Base-by-base conservation (phyloP, 2,329 filamentous ascomycete genomes). In the Ceratocystis huliohia region DNA sequence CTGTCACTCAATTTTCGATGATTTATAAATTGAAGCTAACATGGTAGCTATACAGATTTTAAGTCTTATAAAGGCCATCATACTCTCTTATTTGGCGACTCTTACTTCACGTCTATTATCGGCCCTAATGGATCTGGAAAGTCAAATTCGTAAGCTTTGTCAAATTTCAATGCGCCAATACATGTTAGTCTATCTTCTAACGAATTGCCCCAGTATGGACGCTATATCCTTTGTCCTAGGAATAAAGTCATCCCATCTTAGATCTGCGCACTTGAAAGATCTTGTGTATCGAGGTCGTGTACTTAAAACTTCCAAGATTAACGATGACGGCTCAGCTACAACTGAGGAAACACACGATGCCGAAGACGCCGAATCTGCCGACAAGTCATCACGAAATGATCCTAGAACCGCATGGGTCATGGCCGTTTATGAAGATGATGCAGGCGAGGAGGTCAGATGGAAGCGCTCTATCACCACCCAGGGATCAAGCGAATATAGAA, bases 11-110 rank as follows among this genome's bases (percentile, higher is more conserved):
- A 5, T 20, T 22, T 2, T 53, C 30, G 20, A 37, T 25, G 37
- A 4, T 15, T 41, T n/a, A 22, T 25, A 22, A 63, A 15, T 57
- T 56, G 25, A 10, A 45, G 41, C 65, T 62, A 65, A 67, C 50
- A 65, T 45, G 13, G 30, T 62, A 66, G 5, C 45, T 59, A 25
- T 62, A 33, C 73, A 94, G 89, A 99, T 80, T 99, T 99, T 85
- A 99, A 99, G 80, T 97, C 94, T 72, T 99, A 99, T 81, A 96
- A 96, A 77, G 94, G 92, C 67, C 92, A 96, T 73, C 94, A 99
- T 79, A 87, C 85, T 68, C 85, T 99, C 57, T 84, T 96, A 65
- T 96, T 99, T 73, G 93, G 93, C 73, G 93, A 99, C 79, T 95
- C 92, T 1, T 97, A 96, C 78, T 99, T 99, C 77, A 99, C 94